These are phyloP conservation scores for Pythium scleroteichum DNA, from an alignment of 352 stramenopile species.

Conservation along the genomic window DNA sequence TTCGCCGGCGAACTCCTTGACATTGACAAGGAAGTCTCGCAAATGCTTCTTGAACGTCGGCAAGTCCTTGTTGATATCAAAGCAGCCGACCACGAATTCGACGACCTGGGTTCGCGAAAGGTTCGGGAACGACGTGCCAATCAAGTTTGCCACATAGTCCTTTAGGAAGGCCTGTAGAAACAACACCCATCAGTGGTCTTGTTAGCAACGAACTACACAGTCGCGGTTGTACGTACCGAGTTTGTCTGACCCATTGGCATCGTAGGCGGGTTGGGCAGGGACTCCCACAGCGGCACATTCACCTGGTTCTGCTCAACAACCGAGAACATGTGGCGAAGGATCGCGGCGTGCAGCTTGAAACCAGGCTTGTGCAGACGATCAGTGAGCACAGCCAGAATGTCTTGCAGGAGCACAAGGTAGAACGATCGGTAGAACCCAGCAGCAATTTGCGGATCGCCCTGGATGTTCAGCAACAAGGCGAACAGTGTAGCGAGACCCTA, in stretches of 20 bases:
- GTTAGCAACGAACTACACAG: too few species aligned
- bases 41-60: constrained; percentile 98
- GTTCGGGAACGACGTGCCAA: constrained; percentile 97
- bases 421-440: constrained; percentile 99
- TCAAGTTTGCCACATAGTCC: constrained; percentile 96
- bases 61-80: constrained; percentile 97
- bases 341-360: constrained; percentile 98
- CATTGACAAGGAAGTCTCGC: constrained; percentile 99
- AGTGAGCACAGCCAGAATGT: constrained; percentile 97
- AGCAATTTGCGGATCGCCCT: constrained; percentile 92
- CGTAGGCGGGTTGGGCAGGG: constrained; percentile 62
- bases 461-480: constrained; percentile 96
- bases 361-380: constrained; percentile 99
- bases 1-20: constrained; percentile 98
- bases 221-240: constrained; percentile 39
- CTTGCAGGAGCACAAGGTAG: constrained; percentile 92
- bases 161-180: constrained; percentile 94
- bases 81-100: constrained; percentile 97
- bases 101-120: constrained; percentile 92
- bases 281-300: constrained; percentile 95
- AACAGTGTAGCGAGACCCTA: constrained; percentile 96
- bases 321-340: constrained; percentile 98
- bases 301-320: constrained; percentile 97
- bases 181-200: too few species aligned
- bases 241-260: constrained; percentile 77